Conservation (phyloP, 495 filamentous ascomycete genomes). For the Aspergillus nidulans region DNA sequence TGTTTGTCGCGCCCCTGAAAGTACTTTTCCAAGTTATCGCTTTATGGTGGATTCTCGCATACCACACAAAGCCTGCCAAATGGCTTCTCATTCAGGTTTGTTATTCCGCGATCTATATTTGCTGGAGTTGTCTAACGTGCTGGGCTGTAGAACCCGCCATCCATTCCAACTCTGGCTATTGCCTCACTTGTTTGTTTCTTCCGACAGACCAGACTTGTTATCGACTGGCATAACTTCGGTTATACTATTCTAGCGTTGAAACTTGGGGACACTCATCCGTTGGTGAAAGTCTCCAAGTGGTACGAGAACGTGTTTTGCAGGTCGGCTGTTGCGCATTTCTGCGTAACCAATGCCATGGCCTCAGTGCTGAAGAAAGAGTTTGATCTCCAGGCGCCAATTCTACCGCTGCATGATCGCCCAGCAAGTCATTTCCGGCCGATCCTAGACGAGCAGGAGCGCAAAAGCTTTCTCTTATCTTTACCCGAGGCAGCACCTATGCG, state of each 20-base stretch:
- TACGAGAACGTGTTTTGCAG: constrained; percentile 72
- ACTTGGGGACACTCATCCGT: constrained; percentile 57
- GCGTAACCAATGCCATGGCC: constrained; percentile 86
- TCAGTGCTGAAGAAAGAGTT: constrained; percentile 64
- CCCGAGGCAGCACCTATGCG: constrained; percentile 54
- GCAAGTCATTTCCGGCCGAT: constrained; percentile 77
- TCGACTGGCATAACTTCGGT: constrained; percentile 99
- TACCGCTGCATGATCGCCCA: constrained; percentile 82
- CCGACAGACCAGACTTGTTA: constrained; percentile 75
- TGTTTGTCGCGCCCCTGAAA: constrained; percentile 78
- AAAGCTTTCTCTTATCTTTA: constrained; percentile 56
- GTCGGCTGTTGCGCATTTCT: constrained; percentile 69
- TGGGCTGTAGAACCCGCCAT: constrained; percentile 74
- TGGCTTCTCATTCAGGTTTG: constrained; percentile 77
- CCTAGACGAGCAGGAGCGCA: constrained; percentile 36
- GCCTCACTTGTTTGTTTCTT: constrained; percentile 68
- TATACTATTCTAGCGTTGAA: constrained; percentile 86
- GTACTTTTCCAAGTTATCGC: constrained; percentile 73
- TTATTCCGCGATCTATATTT: background rate
- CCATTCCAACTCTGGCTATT: constrained; percentile 82
- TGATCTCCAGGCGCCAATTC: constrained; percentile 55
- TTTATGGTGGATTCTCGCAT: constrained; percentile 67
- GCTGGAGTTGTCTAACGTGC: background rate
- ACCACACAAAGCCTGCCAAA: constrained; percentile 62
- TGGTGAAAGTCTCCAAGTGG: constrained; percentile 67